Evolutionary conservation across 2,329 filamentous ascomycete species (phyloP).

Genomic region (Ceratocystis harringtonii): DNA sequence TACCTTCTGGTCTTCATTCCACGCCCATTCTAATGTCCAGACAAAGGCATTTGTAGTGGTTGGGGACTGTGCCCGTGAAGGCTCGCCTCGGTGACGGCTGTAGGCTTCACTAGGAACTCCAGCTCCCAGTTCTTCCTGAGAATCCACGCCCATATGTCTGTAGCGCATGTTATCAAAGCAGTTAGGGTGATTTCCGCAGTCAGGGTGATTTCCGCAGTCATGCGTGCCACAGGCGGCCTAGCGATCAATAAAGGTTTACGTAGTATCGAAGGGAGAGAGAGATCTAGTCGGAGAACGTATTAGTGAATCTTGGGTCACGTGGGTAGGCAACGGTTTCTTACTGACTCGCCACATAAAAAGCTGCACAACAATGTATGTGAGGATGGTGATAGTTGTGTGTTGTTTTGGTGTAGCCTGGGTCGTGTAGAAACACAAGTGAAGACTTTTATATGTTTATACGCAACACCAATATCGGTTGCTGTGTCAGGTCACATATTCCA

Average conservation of each 20-base stretch:
- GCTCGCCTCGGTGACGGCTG: neutral
- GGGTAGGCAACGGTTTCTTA: neutral
- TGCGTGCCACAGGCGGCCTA: neutral
- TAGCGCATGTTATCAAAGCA: neutral
- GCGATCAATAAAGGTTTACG: neutral
- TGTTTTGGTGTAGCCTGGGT: neutral
- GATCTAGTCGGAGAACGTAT: neutral
- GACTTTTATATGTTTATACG: too few species aligned
- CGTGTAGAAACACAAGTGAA: too few species aligned
- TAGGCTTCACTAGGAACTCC: neutral
- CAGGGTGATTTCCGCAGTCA: neutral
- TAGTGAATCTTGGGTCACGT: neutral
- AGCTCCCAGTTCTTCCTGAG: neutral
- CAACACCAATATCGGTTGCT: neutral
- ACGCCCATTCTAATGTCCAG: neutral
- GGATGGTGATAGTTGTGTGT: neutral
- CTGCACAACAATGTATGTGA: neutral
- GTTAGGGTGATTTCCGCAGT: neutral
- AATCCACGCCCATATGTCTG: neutral
- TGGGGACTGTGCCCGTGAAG: neutral
- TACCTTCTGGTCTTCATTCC: neutral
- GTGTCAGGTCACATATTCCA: neutral
- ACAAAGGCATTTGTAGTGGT: neutral
- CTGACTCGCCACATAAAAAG: neutral
- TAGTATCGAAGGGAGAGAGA: neutral